Conservation (phyloP, 2,329 filamentous ascomycete species). For the Beauveria bassiana region DNA sequence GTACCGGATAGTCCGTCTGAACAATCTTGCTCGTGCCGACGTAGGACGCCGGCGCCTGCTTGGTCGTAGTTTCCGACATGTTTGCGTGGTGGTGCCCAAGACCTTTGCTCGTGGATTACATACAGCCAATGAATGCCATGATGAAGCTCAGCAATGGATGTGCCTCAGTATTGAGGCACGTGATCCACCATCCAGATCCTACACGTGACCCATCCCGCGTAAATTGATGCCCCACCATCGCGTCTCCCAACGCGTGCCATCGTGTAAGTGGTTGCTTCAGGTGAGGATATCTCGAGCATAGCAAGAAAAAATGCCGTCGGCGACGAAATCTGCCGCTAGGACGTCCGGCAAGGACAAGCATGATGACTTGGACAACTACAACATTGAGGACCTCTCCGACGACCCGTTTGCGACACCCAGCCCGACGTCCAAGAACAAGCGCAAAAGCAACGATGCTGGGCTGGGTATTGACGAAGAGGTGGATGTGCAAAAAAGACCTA, state of each 20-base stretch:
- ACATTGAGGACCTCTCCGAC: conserved; percentile 46
- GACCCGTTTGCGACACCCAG: conserved; percentile 43
- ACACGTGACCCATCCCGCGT: not conserved
- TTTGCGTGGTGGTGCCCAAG: conserved; percentile 22
- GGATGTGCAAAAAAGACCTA: conserved; percentile 67
- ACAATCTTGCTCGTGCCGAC: conserved; percentile 59
- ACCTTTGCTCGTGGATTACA: conserved; percentile 17
- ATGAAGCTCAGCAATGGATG: conserved; percentile 15
- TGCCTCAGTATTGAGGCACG: conserved; percentile 27
- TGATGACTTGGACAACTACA: conserved; percentile 70
- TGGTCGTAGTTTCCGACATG: conserved; percentile 33
- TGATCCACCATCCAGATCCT: conserved; percentile 15
- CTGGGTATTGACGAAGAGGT: conserved; percentile 84
- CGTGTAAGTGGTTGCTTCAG: conserved; percentile 12
- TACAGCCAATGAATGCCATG: conserved; percentile 14
- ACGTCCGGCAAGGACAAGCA: conserved; percentile 22
- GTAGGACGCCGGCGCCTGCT: conserved; percentile 28
- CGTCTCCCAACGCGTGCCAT: conserved; percentile 15
- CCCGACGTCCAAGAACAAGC: conserved; percentile 36
- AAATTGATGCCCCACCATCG: conserved; percentile 15
- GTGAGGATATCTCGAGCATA: not conserved
- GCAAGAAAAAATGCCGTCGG: conserved; percentile 17
- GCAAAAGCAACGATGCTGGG: conserved; percentile 40
- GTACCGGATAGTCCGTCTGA: conserved; percentile 79
- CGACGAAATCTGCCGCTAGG: not conserved